phyloP scores from a whole-genome alignment of 441 rosid species.

The Dalechampia spathulata region DNA sequence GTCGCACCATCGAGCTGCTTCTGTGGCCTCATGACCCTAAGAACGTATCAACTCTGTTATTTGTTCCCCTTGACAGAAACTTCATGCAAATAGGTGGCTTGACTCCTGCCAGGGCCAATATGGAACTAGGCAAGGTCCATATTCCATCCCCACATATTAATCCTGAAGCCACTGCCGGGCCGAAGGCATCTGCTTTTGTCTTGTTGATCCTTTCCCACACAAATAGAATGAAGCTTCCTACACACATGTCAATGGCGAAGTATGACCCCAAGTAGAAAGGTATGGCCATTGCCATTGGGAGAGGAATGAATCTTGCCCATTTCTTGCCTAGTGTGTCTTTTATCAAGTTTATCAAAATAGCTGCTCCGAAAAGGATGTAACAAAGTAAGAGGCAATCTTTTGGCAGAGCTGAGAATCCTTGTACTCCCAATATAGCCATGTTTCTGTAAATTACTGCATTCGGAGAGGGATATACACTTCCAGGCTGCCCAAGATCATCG shows the following conservation, averaged over 20 bases:
- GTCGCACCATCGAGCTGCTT: too few species aligned
- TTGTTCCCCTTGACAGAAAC: slow-evolving; percentile 49
- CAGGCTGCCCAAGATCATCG: slow-evolving; percentile 46
- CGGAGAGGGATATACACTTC: slow-evolving; percentile 59
- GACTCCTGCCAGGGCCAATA: slow-evolving; percentile 63
- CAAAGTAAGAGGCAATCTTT: slow-evolving; percentile 74
- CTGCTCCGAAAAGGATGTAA: slow-evolving; percentile 51
- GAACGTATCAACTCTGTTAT: slow-evolving; percentile 14
- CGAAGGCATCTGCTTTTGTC: slow-evolving; percentile 64
- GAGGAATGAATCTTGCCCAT: slow-evolving; percentile 52
- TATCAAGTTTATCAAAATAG: slow-evolving; percentile 47
- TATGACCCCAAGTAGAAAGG: slow-evolving; percentile 77
- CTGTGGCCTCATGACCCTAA: background rate
- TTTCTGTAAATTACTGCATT: slow-evolving; percentile 49
- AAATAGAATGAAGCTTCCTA: slow-evolving; percentile 68
- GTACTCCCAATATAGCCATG: slow-evolving; percentile 66
- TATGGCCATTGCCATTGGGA: slow-evolving; percentile 87
- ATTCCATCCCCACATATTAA: slow-evolving; percentile 88
- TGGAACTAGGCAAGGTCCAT: slow-evolving; percentile 74
- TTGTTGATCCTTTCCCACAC: slow-evolving; percentile 64
- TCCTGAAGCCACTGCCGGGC: slow-evolving; percentile 81
- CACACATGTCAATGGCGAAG: slow-evolving; percentile 82
- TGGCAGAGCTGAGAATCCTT: slow-evolving; percentile 66
- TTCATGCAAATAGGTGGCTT: slow-evolving; percentile 92
- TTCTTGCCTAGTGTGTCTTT: slow-evolving; percentile 39